A percentile compares a stretch with the other conserved stretches of the same genome.
phyloP scores from a whole-genome alignment of 192 early-diverging fungal genomes.

The Physocladia obscura region DNA sequence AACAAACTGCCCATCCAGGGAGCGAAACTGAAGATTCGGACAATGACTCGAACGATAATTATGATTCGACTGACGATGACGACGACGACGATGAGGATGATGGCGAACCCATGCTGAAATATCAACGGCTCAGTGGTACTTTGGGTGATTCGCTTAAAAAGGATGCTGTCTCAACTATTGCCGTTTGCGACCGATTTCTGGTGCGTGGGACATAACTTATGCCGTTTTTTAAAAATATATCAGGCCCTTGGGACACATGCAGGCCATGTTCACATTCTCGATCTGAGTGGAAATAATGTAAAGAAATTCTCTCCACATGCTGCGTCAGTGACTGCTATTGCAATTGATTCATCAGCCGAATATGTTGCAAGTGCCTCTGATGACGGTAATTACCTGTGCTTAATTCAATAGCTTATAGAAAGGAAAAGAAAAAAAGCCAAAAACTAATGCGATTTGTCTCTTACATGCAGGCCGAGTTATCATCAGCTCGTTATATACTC shows the following conservation, averaged over 20 bases:
- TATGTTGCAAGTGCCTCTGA: constrained; percentile 89
- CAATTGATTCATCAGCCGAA: constrained; percentile 83
- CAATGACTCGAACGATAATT: constrained; percentile 53
- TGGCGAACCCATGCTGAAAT: constrained; percentile 89
- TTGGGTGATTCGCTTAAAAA: constrained; percentile 77
- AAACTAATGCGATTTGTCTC: too few species aligned
- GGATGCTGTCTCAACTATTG: constrained; percentile 79
- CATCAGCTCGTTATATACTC: constrained; percentile 78
- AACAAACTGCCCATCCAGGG: too few species aligned
- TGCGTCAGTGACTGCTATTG: constrained; percentile 83
- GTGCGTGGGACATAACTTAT: constrained; percentile 43
- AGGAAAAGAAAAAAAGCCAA: too few species aligned
- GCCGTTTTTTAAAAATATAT: neutral
- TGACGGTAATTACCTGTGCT: constrained; percentile 65
- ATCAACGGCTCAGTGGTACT: constrained; percentile 77
- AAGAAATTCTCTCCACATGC: constrained; percentile 82
- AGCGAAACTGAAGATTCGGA: constrained; percentile 58
- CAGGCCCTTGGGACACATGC: constrained; percentile 87
- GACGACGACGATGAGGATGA: constrained; percentile 74
- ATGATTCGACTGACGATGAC: constrained; percentile 38
- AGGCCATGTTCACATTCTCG: constrained; percentile 85
- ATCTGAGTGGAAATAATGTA: constrained; percentile 87
- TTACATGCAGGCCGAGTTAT: constrained; percentile 77
- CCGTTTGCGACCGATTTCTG: constrained; percentile 82
- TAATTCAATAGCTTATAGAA: constrained; percentile 4